Evolutionary conservation across 176 grass and related monocot genomes (phyloP).

Genomic region (Cenchrus americanus): DNA sequence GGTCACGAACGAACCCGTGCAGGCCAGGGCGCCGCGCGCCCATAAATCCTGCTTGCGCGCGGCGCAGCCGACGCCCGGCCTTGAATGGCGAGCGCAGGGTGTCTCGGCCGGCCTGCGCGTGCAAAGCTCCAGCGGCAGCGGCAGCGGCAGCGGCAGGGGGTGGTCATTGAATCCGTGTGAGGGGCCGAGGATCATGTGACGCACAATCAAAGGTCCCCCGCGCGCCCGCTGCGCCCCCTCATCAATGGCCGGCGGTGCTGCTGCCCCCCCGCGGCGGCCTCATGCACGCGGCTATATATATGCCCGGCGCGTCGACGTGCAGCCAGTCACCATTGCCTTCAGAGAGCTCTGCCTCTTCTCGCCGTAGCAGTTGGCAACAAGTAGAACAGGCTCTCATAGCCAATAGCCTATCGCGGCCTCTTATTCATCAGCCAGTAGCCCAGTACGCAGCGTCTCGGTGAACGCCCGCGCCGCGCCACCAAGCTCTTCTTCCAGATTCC

Average conservation of each 20-base stretch:
- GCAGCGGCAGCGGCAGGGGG: too few species aligned
- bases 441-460: neutral
- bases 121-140: too few species aligned
- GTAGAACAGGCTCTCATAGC: neutral
- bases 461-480: neutral
- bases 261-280: too few species aligned
- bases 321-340: neutral
- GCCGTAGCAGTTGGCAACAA: neutral
- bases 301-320: neutral
- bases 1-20: too few species aligned
- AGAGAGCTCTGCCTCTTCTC: neutral
- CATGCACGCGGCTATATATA: constrained; percentile 16
- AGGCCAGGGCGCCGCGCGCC: too few species aligned
- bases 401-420: too few species aligned
- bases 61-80: too few species aligned
- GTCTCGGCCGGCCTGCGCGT: too few species aligned
- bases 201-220: constrained; percentile 64
- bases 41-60: too few species aligned
- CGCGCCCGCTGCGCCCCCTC: constrained; percentile 42
- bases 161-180: constrained; percentile 70
- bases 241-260: constrained; percentile 50
- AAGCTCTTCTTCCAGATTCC: neutral
- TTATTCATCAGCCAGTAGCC: neutral
- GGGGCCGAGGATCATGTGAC: constrained; percentile 83
- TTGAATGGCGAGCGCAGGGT: too few species aligned